Conservation (phyloP, 2,329 filamentous ascomycete genomes). For the Pseudophaeomoniella oleicola region DNA sequence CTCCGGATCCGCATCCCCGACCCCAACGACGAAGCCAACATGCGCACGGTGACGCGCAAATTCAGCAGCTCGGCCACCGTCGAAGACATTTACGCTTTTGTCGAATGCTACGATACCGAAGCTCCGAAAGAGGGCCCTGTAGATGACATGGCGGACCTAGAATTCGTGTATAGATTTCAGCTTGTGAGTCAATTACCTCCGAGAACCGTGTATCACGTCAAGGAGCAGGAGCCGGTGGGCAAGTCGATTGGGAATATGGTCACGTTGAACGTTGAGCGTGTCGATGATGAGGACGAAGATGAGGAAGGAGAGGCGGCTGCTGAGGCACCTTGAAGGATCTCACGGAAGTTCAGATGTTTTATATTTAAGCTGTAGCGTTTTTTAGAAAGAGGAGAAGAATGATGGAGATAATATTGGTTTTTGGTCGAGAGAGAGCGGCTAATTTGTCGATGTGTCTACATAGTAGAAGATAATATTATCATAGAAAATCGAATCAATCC, state of each 20-base stretch:
- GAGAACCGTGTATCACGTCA: conserved; percentile 61
- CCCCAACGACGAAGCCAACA: conserved; percentile 26
- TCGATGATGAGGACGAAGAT: conserved; percentile 39
- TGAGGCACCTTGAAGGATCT: too few relatives aligned
- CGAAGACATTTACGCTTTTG: conserved; percentile 89
- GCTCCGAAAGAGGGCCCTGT: conserved; percentile 20
- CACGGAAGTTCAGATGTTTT: too few relatives aligned
- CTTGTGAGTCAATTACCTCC: conserved; percentile 70
- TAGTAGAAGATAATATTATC: too few relatives aligned
- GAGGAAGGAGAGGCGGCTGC: too few relatives aligned
- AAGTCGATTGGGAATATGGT: conserved; percentile 69
- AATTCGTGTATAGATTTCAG: conserved; percentile 71
- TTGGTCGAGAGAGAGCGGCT: too few relatives aligned
- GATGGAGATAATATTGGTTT: too few relatives aligned
- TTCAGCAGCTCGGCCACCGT: conserved; percentile 57
- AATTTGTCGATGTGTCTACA: too few relatives aligned
- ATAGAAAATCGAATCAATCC: not conserved
- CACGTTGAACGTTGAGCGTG: conserved; percentile 76
- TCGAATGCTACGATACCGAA: conserved; percentile 66
- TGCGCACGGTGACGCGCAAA: conserved; percentile 60
- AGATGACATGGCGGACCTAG: conserved; percentile 50
- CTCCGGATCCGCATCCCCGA: conserved; percentile 43
- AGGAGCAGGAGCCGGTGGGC: conserved; percentile 50
- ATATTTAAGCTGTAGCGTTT: too few relatives aligned
- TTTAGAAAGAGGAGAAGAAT: too few relatives aligned